Conservation (phyloP, 495 filamentous ascomycete species). For the Penicillium cinerascens region DNA sequence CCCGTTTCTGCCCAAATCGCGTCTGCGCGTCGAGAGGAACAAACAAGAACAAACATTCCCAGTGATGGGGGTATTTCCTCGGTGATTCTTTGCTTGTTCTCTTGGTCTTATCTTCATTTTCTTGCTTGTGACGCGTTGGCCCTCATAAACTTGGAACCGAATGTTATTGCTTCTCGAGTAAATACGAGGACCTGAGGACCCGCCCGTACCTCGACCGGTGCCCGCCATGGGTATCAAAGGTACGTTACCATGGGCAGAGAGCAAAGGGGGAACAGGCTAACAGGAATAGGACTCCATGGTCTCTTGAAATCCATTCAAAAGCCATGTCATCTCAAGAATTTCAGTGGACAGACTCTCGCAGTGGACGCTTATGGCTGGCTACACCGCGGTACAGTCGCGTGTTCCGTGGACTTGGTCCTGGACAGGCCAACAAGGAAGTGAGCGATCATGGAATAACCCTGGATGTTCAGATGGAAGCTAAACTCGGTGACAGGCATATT, state of each 20-base stretch:
- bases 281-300: constrained; percentile 69
- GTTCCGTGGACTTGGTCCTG: constrained; percentile 85
- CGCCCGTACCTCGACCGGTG: constrained; percentile 30
- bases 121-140: constrained; percentile 4
- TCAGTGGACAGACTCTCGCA: constrained; percentile 80
- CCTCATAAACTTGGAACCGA: constrained; percentile 1
- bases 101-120: neutral
- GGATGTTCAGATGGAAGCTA: neutral
- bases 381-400: constrained; percentile 87
- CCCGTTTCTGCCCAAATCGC: constrained; percentile 19
- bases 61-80: constrained; percentile 25
- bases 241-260: constrained; percentile 24
- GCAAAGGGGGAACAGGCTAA: neutral
- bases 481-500: constrained; percentile 61
- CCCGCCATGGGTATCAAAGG: constrained; percentile 69
- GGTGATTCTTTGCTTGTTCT: constrained; percentile 2
- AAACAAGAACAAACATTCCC: constrained; percentile 30
- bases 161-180: constrained; percentile 22
- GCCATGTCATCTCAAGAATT: constrained; percentile 80
- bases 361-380: constrained; percentile 99
- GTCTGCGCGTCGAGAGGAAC: constrained; percentile 28
- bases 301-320: constrained; percentile 95
- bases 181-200: constrained; percentile 34
- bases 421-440: constrained; percentile 86
- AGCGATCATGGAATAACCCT: constrained; percentile 15